phyloP scores from a whole-genome alignment of 2,329 filamentous ascomycete genomes.

The Venturia pyrina region DNA sequence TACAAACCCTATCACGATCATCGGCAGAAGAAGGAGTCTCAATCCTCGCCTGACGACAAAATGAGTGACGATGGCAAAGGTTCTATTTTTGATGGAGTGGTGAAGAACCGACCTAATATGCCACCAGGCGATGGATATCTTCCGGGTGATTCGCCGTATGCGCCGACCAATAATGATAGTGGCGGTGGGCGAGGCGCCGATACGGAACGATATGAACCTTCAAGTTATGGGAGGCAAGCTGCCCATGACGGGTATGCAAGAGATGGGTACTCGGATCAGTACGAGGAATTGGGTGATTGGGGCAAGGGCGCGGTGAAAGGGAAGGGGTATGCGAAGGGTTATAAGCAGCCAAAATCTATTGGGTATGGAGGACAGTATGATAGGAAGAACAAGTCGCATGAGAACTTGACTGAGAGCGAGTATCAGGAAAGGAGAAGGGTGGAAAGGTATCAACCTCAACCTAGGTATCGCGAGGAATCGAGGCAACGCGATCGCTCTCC shows the following conservation, averaged over 20 bases:
- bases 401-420: background rate
- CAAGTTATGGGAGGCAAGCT: background rate
- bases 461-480: background rate
- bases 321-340: background rate
- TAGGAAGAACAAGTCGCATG: background rate
- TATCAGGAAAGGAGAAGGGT: conserved; percentile 4
- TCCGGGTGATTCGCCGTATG: background rate
- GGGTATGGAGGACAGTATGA: background rate
- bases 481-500: background rate
- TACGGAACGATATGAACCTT: conserved; percentile 8
- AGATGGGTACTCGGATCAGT: conserved; percentile 1
- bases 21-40: background rate
- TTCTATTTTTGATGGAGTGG: background rate
- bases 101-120: background rate
- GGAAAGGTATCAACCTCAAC: background rate
- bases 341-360: background rate
- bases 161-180: background rate
- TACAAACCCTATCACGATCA: background rate
- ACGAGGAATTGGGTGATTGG: background rate
- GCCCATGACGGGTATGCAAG: conserved; percentile 8
- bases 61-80: background rate
- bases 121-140: background rate
- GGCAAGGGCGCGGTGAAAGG: background rate
- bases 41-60: background rate
- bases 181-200: background rate